Conservation (phyloP, 805 yeast species). For the Saccharomycopsis oosterbeekiorum region DNA sequence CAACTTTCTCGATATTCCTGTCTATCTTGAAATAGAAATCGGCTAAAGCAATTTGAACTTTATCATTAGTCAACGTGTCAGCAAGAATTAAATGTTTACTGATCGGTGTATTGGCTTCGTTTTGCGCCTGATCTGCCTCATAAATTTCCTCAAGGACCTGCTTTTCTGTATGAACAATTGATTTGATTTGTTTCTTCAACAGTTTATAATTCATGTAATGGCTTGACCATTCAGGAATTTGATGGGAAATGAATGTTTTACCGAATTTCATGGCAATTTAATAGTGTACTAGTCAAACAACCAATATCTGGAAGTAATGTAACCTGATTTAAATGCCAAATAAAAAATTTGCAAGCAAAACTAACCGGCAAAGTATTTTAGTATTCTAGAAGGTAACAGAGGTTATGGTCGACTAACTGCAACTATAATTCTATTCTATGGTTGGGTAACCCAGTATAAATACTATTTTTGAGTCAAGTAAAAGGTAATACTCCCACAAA, state of each 20-base stretch:
- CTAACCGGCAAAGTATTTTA: no score
- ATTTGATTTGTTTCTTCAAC: constrained; percentile 71
- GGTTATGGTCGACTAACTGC: not conserved
- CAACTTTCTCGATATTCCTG: constrained; percentile 72
- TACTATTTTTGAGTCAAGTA: not conserved
- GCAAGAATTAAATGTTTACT: constrained; percentile 12
- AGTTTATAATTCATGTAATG: constrained; percentile 79
- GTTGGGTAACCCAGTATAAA: not conserved
- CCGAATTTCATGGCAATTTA: constrained; percentile 58
- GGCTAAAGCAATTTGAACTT: constrained; percentile 40
- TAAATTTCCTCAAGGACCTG: constrained; percentile 23
- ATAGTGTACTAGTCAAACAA: not conserved
- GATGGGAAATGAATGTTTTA: constrained; percentile 69
- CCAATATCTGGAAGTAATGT: not conserved
- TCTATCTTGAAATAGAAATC: constrained; percentile 72
- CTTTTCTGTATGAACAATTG: constrained; percentile 38
- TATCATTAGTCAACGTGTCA: constrained; percentile 32
- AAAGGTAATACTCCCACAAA: not conserved
- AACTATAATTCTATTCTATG: not conserved
- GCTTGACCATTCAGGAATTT: constrained; percentile 88
- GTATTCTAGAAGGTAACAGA: not conserved
- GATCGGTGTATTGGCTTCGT: not conserved
- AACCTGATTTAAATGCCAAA: no score
- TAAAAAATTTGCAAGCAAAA: no score
- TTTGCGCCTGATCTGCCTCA: constrained; percentile 13